phyloP scores from a whole-genome alignment of 2,329 filamentous ascomycete species.

The Myriosclerotinia duriaeana region DNA sequence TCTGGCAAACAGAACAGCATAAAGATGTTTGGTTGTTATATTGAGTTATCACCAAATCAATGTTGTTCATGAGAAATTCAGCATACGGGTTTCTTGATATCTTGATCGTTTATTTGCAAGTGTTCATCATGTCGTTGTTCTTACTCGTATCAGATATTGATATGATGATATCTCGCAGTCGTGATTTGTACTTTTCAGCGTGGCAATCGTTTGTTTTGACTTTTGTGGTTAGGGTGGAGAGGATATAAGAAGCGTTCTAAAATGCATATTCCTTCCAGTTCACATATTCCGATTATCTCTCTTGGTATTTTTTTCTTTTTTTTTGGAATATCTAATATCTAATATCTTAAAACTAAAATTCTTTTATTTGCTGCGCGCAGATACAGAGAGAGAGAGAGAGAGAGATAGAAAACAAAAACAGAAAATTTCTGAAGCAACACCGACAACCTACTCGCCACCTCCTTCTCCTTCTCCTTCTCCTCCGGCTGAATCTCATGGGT shows the following conservation, averaged over 20 bases:
- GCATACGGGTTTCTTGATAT: not conserved
- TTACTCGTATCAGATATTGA: too few species aligned
- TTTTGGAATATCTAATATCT: not conserved
- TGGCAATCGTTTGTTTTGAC: not conserved
- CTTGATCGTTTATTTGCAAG: not conserved
- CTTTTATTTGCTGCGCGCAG: too few species aligned
- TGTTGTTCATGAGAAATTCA: not conserved
- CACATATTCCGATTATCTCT: too few species aligned
- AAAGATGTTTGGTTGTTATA: not conserved
- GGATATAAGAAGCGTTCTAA: not conserved
- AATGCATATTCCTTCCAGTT: too few species aligned
- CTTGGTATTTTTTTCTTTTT: too few species aligned
- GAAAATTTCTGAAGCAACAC: not conserved
- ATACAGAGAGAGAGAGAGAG: too few species aligned
- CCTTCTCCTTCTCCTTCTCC: not conserved
- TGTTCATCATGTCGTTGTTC: not conserved
- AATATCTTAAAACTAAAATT: too few species aligned
- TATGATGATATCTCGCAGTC: not conserved
- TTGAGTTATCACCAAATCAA: not conserved
- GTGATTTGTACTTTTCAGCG: not conserved
- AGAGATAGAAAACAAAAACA: not conserved
- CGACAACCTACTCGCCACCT: not conserved
- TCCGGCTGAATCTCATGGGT: not conserved
- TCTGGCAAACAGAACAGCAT: not conserved
- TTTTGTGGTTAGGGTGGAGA: not conserved